A percentile compares a stretch with the other conserved stretches of the same genome.
Evolutionary conservation across 1,284 basidiomycete species (phyloP).

Genomic region (Ceratobasidium sp.): DNA sequence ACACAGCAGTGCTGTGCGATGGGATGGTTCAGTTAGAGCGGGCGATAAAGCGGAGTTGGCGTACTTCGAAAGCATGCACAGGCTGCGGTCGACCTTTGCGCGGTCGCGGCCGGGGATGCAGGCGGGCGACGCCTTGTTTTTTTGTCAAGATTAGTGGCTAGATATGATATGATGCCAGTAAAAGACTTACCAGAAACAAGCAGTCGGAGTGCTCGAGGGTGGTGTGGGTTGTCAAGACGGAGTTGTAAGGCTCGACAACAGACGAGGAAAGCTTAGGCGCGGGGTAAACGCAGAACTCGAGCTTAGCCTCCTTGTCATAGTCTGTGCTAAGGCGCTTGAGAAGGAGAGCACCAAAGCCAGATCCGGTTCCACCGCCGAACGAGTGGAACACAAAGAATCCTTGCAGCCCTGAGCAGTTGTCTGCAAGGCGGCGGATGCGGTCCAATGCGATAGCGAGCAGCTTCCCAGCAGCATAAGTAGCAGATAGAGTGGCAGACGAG

Average conservation of each 20-base stretch:
- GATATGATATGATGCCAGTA: too few species aligned
- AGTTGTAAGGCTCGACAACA: constrained; percentile 99
- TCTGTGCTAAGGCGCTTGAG: constrained; percentile 96
- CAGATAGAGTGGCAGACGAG: too few species aligned
- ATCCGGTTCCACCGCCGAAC: constrained; percentile 99
- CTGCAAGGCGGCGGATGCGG: constrained; percentile 92
- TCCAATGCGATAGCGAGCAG: constrained; percentile 89
- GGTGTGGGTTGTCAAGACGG: constrained; percentile 98
- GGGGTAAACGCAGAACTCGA: constrained; percentile 99
- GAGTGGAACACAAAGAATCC: constrained; percentile 99
- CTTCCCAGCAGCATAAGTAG: constrained; percentile 92
- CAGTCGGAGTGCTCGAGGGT: constrained; percentile 99
- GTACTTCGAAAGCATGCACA: constrained; percentile 95
- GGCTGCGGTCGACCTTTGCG: constrained; percentile 92
- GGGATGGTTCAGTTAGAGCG: background rate
- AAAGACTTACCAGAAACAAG: constrained; percentile 95
- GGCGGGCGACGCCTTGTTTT: constrained; percentile 66
- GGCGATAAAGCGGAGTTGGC: constrained; percentile 49
- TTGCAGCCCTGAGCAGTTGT: constrained; percentile 95
- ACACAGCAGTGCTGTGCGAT: constrained; percentile 89
- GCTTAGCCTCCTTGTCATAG: constrained; percentile 99
- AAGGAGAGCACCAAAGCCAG: constrained; percentile 97
- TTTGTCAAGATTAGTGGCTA: too few species aligned
- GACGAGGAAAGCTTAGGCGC: constrained; percentile 95
- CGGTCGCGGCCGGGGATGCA: constrained; percentile 94